A percentile compares a stretch with the other conserved stretches of the same genome.
Conservation (phyloP, 768 basidiomycete genomes). For the Serendipita indica region DNA sequence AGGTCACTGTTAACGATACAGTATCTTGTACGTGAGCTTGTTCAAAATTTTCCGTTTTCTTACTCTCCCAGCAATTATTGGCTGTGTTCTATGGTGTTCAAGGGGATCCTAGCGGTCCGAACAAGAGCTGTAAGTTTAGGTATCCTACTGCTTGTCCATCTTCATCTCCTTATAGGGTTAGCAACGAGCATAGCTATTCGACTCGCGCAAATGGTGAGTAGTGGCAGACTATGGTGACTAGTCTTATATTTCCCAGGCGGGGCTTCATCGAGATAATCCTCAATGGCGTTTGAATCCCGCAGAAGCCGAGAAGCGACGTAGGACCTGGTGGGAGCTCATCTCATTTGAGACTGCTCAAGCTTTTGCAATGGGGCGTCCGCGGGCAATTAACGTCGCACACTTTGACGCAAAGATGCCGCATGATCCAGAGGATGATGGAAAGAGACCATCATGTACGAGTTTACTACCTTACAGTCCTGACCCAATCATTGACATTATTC, state of each 20-base stretch:
- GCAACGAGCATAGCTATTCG: conserved; percentile 5
- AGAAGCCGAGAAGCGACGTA: background rate
- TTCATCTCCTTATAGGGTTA: too few relatives aligned
- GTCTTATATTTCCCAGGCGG: background rate
- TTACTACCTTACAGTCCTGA: background rate
- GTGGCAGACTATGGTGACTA: background rate
- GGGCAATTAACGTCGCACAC: background rate
- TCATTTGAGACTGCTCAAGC: background rate
- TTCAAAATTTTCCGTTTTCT: background rate
- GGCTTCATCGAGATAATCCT: conserved; percentile 1
- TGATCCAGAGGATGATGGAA: conserved; percentile 3
- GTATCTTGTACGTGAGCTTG: background rate
- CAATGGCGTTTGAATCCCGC: background rate
- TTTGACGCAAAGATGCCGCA: conserved; percentile 2
- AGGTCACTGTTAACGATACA: background rate
- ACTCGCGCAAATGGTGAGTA: background rate
- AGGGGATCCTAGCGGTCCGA: background rate
- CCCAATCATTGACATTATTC: background rate
- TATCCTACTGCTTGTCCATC: too few relatives aligned
- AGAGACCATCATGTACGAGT: background rate
- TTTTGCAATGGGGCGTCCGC: conserved; percentile 3
- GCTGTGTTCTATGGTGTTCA: background rate
- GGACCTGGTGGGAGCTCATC: conserved; percentile 1
- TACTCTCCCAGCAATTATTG: background rate
- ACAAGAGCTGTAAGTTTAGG: too few relatives aligned